Conservation (phyloP, 176 grass and related monocot genomes). For the Phragmites australis region DNA sequence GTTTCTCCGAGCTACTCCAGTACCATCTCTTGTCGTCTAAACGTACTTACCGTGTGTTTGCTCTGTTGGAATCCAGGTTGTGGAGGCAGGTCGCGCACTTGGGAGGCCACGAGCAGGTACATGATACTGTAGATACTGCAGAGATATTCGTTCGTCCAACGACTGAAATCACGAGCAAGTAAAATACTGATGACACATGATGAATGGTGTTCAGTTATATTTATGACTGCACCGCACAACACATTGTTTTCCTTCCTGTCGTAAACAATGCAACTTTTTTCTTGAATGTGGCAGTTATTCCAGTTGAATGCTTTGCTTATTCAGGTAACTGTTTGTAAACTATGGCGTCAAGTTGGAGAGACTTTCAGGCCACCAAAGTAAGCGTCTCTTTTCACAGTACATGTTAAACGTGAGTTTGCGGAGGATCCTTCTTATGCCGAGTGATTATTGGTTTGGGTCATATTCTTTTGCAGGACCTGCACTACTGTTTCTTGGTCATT, state of each 20-base stretch:
- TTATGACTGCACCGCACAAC: background rate
- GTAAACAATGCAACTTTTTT: background rate
- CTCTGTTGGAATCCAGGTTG: constrained; percentile 64
- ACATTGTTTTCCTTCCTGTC: background rate
- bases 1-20: constrained; percentile 12
- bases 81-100: constrained; percentile 96
- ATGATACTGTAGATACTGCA: background rate
- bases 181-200: constrained; percentile 17
- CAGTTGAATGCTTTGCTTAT: constrained; percentile 26
- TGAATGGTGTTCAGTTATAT: constrained; percentile 1
- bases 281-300: background rate
- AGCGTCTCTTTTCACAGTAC: constrained; percentile 23
- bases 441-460: constrained; percentile 23
- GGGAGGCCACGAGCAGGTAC: constrained; percentile 93
- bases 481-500: constrained; percentile 99
- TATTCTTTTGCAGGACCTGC: constrained; percentile 78
- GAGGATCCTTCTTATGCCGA: background rate
- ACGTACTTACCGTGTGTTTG: background rate
- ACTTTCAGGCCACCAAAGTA: constrained; percentile 99
- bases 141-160: background rate
- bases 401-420: background rate
- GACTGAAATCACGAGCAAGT: constrained; percentile 14
- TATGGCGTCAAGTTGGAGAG: constrained; percentile 99
- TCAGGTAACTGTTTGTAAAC: constrained; percentile 94
- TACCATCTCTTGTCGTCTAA: constrained; percentile 18